These are phyloP conservation scores for Yamadazyma sp. DNA, from an alignment of 1,139 yeast species.

Conservation along the genomic window DNA sequence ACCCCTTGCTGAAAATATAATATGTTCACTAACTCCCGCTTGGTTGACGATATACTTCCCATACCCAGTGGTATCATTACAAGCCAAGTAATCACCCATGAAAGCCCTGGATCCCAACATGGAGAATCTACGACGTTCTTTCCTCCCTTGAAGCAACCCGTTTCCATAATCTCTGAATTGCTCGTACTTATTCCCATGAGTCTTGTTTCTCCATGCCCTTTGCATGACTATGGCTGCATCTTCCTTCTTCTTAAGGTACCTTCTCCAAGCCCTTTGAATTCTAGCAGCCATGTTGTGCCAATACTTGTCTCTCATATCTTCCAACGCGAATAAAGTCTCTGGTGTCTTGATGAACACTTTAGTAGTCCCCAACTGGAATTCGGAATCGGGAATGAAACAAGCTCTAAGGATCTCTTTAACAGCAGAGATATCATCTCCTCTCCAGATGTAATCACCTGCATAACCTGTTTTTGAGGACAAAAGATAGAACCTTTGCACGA, in stretches of 20 bases:
- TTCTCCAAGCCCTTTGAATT: slow-evolving; percentile 96
- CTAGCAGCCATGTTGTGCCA: slow-evolving; percentile 99
- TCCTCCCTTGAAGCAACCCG: slow-evolving; percentile 64
- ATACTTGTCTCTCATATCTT: slow-evolving; percentile 93
- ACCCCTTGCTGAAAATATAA: slow-evolving; percentile 80
- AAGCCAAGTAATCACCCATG: slow-evolving; percentile 89
- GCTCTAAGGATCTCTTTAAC: slow-evolving; percentile 75
- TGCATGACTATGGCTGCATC: slow-evolving; percentile 88
- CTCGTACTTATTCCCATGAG: slow-evolving; percentile 79
- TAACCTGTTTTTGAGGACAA: slow-evolving; percentile 89
- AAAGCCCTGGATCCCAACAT: slow-evolving; percentile 88
- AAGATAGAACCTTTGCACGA: slow-evolving; percentile 92
- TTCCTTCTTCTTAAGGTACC: slow-evolving; percentile 74
- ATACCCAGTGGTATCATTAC: slow-evolving; percentile 69
- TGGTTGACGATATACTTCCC: slow-evolving; percentile 71
- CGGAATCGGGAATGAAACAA: slow-evolving; percentile 75
- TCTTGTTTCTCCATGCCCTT: slow-evolving; percentile 77
- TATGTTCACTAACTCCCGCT: slow-evolving; percentile 66
- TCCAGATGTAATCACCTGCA: slow-evolving; percentile 98
- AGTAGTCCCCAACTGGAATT: slow-evolving; percentile 91
- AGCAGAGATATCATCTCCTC: slow-evolving; percentile 82
- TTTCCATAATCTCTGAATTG: slow-evolving; percentile 85
- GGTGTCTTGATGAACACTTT: slow-evolving; percentile 97
- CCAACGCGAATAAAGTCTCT: slow-evolving; percentile 92
- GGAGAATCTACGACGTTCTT: slow-evolving; percentile 88